phyloP scores from a whole-genome alignment of 805 yeast species.

The Cyberlindnera subsufficiens region DNA sequence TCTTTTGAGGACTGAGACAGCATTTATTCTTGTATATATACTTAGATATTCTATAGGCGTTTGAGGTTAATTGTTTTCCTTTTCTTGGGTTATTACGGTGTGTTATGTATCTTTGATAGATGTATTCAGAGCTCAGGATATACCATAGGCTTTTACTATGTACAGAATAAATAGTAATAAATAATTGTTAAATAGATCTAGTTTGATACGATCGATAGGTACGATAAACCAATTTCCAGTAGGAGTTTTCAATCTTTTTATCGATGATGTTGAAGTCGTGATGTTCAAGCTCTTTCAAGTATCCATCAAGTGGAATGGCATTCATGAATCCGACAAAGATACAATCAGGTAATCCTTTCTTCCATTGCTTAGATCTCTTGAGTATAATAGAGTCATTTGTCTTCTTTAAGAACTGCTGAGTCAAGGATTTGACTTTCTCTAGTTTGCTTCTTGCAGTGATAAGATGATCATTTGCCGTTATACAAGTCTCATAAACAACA shows the following conservation, averaged over 20 bases:
- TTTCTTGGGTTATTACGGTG: no score
- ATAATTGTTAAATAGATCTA: constrained; percentile 10
- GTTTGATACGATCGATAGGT: constrained; percentile 19
- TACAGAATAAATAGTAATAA: neutral
- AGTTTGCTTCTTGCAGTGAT: constrained; percentile 60
- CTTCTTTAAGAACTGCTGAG: constrained; percentile 19
- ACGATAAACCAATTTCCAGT: constrained; percentile 24
- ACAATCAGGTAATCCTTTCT: constrained; percentile 51
- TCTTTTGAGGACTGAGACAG: neutral
- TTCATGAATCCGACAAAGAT: constrained; percentile 63
- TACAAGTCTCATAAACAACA: constrained; percentile 63
- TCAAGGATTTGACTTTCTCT: constrained; percentile 33
- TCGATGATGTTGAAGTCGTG: constrained; percentile 55
- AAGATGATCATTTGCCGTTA: constrained; percentile 75
- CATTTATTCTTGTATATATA: no score
- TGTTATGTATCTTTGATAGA: no score
- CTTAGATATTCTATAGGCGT: no score
- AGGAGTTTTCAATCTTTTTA: constrained; percentile 16
- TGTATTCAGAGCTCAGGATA: no score
- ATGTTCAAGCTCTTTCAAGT: constrained; percentile 53
- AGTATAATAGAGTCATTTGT: constrained; percentile 24
- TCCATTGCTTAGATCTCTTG: constrained; percentile 33
- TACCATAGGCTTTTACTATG: neutral
- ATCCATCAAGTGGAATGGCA: constrained; percentile 59
- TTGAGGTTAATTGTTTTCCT: no score